Percentiles rank a stretch among this genome's conserved stretches.
phyloP scores from a whole-genome alignment of 2,329 filamentous ascomycete species.

The Pseudogymnoascus sp. region DNA sequence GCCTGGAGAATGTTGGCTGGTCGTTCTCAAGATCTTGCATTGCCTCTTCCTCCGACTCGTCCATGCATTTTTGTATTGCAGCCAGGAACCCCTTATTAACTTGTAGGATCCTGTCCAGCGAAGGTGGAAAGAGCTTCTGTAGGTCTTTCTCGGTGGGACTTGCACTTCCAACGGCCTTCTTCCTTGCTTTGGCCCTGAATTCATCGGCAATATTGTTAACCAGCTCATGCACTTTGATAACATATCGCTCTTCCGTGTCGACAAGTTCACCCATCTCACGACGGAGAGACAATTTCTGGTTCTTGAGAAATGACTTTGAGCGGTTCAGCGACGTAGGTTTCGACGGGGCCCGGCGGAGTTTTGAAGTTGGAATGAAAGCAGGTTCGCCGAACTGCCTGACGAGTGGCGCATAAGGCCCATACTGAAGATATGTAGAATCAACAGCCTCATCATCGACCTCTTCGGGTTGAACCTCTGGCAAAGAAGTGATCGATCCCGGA shows the following conservation, averaged over 20 bases:
- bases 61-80: constrained; percentile 66
- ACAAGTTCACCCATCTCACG: constrained; percentile 86
- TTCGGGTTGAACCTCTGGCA: constrained; percentile 52
- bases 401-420: constrained; percentile 68
- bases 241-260: constrained; percentile 90
- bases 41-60: constrained; percentile 75
- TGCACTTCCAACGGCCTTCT: constrained; percentile 49
- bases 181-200: constrained; percentile 62
- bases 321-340: constrained; percentile 74
- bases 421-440: constrained; percentile 58
- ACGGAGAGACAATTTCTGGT: constrained; percentile 75
- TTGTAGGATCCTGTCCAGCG: constrained; percentile 70
- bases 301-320: constrained; percentile 66
- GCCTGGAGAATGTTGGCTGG: constrained; percentile 39
- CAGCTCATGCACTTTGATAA: constrained; percentile 76
- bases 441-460: constrained; percentile 56
- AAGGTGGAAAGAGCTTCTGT: constrained; percentile 70
- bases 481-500: constrained; percentile 58
- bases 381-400: constrained; percentile 75
- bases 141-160: constrained; percentile 67
- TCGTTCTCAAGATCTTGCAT: constrained; percentile 63
- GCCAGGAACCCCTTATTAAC: constrained; percentile 75
- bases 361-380: constrained; percentile 78
- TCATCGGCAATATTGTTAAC: constrained; percentile 74
- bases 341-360: constrained; percentile 76